Evolutionary conservation across 495 filamentous ascomycete species (phyloP), one percentile per base, ranked within the genome.

Genomic region (Terfezia claveryi): DNA sequence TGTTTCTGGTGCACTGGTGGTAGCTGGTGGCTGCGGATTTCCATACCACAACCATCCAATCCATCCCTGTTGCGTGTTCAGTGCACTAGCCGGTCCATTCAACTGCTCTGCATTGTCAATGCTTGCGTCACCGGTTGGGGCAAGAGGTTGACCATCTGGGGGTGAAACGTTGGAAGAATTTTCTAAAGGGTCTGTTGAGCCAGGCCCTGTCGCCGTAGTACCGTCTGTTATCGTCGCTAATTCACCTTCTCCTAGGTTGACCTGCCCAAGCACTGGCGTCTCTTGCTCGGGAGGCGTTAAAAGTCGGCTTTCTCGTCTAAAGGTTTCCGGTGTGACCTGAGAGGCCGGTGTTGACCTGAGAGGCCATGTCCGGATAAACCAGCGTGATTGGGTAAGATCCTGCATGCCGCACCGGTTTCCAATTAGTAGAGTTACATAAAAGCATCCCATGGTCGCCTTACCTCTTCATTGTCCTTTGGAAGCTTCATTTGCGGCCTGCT

Each of bases 401-500:
- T 46, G 8, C 41, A 46, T 20, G 41, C 1, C 4, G 27, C 7
- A 32, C 27, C 27, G 27, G 44, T 44, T 52, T 62, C 59, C 59
- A 56, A 10, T 54, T 10, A 36, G 17, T 49, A 57, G 51, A 62
- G 38, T 55, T 52, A 23, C 27, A 36, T 20, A 17, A 10, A 11
- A 36, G 37, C 37, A 52, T n/a, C 23, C 54, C 32, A 51, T 27
- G 46, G 59, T 54, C 38, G 49, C 23, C 50, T 38, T 23, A 60
- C 50, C 46, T n/a, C 59, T 49, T 20, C 23, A 55, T 8, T 37
- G 38, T 57, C 37, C 60, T 61, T 53, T 52, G 55, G 51, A 61
- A 62, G 54, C 60, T 49, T 62, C 52, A 62, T 57, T 62, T 57
- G 58, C 52, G 53, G 58, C 49, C 59, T 53, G 52, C 38, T 53